Percentiles rank a stretch among this genome's conserved stretches.
Evolutionary conservation across 805 yeast genomes (phyloP).

Genomic region (Debaryomyces prosopidis): DNA sequence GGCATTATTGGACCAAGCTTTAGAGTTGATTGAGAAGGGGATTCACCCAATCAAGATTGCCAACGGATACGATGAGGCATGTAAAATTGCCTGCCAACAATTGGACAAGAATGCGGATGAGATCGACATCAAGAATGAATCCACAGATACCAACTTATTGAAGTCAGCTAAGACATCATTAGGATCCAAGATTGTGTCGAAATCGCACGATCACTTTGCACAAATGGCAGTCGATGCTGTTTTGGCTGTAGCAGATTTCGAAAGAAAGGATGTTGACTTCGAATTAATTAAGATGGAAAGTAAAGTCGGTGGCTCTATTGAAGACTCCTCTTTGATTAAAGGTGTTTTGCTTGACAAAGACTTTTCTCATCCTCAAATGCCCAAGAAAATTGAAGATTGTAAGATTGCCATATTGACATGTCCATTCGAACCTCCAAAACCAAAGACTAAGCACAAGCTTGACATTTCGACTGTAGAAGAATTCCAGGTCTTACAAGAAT

Average conservation of each 20-base stretch:
- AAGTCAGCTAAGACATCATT: slow-evolving; percentile 93
- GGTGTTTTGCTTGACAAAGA: slow-evolving; percentile 97
- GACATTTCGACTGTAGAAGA: slow-evolving; percentile 94
- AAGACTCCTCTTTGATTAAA: slow-evolving; percentile 78
- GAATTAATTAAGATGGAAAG: slow-evolving; percentile 95
- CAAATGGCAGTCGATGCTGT: slow-evolving; percentile 97
- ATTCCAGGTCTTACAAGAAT: slow-evolving; percentile 83
- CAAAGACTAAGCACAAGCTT: slow-evolving; percentile 96
- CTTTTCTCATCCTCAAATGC: slow-evolving; percentile 98
- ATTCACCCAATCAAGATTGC: slow-evolving; percentile 97
- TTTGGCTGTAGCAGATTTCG: slow-evolving; percentile 84
- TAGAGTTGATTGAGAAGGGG: slow-evolving; percentile 92
- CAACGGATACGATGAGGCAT: slow-evolving; percentile 96
- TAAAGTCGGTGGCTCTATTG: slow-evolving; percentile 91
- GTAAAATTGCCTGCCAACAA: slow-evolving; percentile 80
- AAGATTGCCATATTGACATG: slow-evolving; percentile 94
- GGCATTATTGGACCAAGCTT: slow-evolving; percentile 90
- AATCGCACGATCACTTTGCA: slow-evolving; percentile 90
- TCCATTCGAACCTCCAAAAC: slow-evolving; percentile 99
- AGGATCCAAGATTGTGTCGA: slow-evolving; percentile 94
- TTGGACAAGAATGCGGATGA: slow-evolving; percentile 76
- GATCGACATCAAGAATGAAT: slow-evolving; percentile 50
- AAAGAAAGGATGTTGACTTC: slow-evolving; percentile 93
- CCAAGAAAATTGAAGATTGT: slow-evolving; percentile 72
- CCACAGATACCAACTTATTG: slow-evolving; percentile 58